These are phyloP conservation scores for Leccinum arenicola DNA, from an alignment of 768 basidiomycete species.

Conservation along the genomic window DNA sequence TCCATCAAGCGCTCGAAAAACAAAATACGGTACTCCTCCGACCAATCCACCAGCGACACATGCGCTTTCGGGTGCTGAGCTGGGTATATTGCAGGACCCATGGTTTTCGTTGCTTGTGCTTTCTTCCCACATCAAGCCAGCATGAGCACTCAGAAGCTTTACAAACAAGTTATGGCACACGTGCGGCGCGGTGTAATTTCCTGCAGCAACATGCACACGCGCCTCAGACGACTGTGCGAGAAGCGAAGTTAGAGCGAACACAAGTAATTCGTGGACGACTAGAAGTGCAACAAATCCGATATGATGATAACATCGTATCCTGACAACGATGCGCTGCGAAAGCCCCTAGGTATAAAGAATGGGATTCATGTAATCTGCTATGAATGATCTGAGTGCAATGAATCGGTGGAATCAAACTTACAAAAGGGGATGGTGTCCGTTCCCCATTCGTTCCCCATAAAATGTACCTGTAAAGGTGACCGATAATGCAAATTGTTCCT, in stretches of 20 bases:
- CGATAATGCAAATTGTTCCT: constrained; percentile 9
- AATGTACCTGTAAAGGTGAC: constrained; percentile 29
- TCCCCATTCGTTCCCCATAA: constrained; percentile 66
- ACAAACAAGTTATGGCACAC: constrained; percentile 60
- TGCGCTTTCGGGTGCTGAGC: constrained; percentile 50
- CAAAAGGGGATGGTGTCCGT: constrained; percentile 44
- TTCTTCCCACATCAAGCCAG: constrained; percentile 51
- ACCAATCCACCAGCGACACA: constrained; percentile 66
- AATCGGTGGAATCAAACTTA: constrained; percentile 30
- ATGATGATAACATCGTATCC: constrained; percentile 61
- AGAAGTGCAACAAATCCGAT: constrained; percentile 73
- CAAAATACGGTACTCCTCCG: constrained; percentile 33
- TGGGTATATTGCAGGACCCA: constrained; percentile 30
- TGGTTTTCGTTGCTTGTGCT: constrained; percentile 15
- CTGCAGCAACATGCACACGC: constrained; percentile 58
- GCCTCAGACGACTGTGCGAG: constrained; percentile 41
- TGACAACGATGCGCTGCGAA: constrained; percentile 11
- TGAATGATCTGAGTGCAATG: not conserved
- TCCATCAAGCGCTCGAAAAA: not conserved
- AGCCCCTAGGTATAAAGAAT: constrained; percentile 12
- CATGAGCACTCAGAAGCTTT: constrained; percentile 27
- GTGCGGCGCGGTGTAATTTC: constrained; percentile 53
- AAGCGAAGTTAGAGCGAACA: constrained; percentile 48
- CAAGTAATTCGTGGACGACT: constrained; percentile 55
- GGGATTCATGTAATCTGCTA: not conserved